phyloP scores from a whole-genome alignment of 2,329 filamentous ascomycete species.

The Fusarium brevicatenulatum region DNA sequence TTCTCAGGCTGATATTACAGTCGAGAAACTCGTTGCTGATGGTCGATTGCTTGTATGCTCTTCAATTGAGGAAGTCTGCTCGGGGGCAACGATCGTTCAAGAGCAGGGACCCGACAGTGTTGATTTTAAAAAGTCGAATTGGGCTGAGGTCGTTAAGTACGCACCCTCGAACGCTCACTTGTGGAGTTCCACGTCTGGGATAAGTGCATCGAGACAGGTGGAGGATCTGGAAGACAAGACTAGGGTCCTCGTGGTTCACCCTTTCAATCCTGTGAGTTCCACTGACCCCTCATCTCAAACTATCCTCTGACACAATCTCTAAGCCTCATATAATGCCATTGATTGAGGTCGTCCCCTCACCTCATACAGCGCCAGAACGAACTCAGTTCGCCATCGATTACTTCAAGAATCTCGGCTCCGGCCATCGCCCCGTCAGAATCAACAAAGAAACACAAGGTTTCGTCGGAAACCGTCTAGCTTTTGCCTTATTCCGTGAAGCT shows the following conservation, averaged over 20 bases:
- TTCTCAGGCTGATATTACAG: fast-evolving
- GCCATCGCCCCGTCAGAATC: conserved; percentile 28
- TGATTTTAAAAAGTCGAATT: conserved; percentile 33
- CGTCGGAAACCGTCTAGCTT: conserved; percentile 28
- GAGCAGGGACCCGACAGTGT: conserved; percentile 36
- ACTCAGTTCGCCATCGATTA: conserved; percentile 27
- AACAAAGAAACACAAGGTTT: conserved; percentile 36
- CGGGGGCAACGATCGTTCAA: conserved; percentile 19
- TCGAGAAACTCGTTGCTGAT: neutral
- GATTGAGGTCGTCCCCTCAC: conserved; percentile 32
- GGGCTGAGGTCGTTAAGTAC: conserved; percentile 8
- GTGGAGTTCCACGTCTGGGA: conserved; percentile 35
- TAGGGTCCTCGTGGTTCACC: conserved; percentile 28
- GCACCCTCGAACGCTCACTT: conserved; percentile 2
- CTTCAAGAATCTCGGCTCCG: conserved; percentile 20
- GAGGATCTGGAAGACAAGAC: conserved; percentile 22
- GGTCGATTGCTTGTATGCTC: conserved; percentile 19
- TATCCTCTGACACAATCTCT: neutral
- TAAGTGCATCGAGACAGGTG: conserved; percentile 25
- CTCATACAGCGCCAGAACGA: conserved; percentile 1
- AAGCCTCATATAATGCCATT: conserved; percentile 38
- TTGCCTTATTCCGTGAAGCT: conserved; percentile 30
- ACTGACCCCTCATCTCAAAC: fast-evolving
- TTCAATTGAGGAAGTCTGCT: conserved; percentile 21
- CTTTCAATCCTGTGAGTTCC: conserved; percentile 24